Conservation (phyloP, 2,329 filamentous ascomycete genomes). For the Lachnellula arida region DNA sequence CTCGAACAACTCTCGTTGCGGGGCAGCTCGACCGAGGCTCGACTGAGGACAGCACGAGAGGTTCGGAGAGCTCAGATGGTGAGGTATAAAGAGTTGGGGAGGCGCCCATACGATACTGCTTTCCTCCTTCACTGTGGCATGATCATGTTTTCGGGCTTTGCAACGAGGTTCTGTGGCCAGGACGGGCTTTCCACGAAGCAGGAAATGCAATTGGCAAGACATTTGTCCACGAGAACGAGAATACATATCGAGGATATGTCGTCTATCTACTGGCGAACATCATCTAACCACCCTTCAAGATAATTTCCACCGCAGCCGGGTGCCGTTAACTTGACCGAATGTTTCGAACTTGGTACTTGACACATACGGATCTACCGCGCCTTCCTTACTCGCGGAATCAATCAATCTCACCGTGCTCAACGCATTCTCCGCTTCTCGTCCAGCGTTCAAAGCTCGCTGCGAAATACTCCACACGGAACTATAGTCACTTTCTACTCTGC, state of each 20-base stretch:
- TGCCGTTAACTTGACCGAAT: constrained; percentile 41
- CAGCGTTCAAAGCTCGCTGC: constrained; percentile 26
- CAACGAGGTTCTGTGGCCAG: constrained; percentile 34
- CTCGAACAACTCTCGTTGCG: too few species aligned
- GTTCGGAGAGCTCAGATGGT: too few species aligned
- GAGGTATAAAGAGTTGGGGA: too few species aligned
- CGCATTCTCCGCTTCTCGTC: constrained; percentile 33
- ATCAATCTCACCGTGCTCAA: constrained; percentile 39
- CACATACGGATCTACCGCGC: constrained; percentile 5
- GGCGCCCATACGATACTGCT: constrained; percentile 38
- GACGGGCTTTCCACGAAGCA: constrained; percentile 30
- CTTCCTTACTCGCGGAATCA: constrained; percentile 17
- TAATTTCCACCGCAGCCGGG: constrained; percentile 41
- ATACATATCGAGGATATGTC: constrained; percentile 40
- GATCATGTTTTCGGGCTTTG: constrained; percentile 39
- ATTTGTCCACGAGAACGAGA: constrained; percentile 36
- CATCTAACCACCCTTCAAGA: constrained; percentile 21
- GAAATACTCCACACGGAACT: constrained; percentile 38
- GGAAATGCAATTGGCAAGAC: constrained; percentile 40
- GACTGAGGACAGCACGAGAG: too few species aligned
- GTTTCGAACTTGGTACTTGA: constrained; percentile 40
- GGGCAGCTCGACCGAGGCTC: too few species aligned
- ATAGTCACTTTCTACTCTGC: constrained; percentile 34
- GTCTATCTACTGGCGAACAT: neutral
- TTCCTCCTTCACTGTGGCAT: constrained; percentile 44